Conservation (phyloP, 345 rosid species). For the Geranium brycei region DNA sequence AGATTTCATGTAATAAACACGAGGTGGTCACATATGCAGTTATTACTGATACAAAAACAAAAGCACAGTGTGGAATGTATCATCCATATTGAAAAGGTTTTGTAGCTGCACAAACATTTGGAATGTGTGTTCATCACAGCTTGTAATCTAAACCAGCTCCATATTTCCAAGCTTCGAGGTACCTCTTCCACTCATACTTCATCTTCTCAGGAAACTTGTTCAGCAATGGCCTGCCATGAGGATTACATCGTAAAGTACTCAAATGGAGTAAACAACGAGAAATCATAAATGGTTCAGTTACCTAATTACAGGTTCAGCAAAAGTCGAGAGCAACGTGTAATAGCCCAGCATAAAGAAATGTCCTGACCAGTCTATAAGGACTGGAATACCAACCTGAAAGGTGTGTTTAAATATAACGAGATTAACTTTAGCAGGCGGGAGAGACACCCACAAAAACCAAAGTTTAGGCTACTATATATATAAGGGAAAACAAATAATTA, state of each 20-base stretch:
- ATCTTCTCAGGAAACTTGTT: conserved; percentile 36
- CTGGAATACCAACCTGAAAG: conserved; percentile 62
- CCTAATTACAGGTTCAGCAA: conserved; percentile 66
- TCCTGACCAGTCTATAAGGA: conserved; percentile 69
- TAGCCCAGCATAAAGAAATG: conserved; percentile 77
- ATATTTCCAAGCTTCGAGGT: conserved; percentile 78
- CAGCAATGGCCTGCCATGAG: conserved; percentile 38
- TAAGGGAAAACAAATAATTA: no score
- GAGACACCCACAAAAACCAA: no score
- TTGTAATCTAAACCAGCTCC: conserved; percentile 77
- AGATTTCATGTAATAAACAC: no score
- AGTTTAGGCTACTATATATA: background rate
- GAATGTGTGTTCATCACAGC: conserved; percentile 24
- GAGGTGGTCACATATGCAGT: no score
- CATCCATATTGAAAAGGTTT: no score
- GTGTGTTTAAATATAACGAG: background rate
- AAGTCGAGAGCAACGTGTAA: conserved; percentile 72
- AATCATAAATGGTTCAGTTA: conserved; percentile 6
- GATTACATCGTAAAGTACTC: background rate
- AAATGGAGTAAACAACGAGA: no score
- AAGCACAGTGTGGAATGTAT: no score
- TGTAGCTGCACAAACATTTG: no score
- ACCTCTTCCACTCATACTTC: conserved; percentile 56
- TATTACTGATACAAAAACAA: no score
- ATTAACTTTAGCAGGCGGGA: no score